Evolutionary conservation across 2,329 filamentous ascomycete genomes (phyloP).

Genomic region (Phoma sp.): DNA sequence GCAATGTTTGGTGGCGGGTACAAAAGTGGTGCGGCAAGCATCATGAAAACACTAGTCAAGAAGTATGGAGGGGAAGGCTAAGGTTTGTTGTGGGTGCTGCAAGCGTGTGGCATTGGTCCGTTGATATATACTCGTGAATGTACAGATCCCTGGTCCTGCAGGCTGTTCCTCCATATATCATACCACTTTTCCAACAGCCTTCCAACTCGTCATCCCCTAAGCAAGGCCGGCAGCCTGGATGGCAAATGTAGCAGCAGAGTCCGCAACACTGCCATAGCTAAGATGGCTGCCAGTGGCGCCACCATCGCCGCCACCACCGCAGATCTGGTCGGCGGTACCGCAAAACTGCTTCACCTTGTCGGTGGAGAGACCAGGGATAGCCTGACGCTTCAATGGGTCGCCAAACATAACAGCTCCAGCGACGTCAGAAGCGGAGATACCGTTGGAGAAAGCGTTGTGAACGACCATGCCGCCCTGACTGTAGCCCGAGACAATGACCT

Average conservation of each 20-base stretch:
- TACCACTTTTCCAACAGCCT: neutral
- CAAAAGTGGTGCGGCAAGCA: constrained; percentile 74
- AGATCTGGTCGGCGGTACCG: constrained; percentile 32
- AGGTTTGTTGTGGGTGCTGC: neutral
- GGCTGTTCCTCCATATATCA: neutral
- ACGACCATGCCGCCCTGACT: constrained; percentile 45
- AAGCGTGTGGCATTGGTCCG: constrained; percentile 5
- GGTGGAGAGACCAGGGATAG: constrained; percentile 25
- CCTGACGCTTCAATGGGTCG: constrained; percentile 38
- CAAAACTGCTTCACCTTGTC: constrained; percentile 40
- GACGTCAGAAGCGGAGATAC: constrained; percentile 30
- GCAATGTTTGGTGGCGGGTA: constrained; percentile 85
- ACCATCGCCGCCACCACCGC: constrained; percentile 33
- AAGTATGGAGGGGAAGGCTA: constrained; percentile 65
- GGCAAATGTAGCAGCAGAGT: constrained; percentile 35
- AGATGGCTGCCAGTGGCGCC: constrained; percentile 36
- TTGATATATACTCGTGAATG: constrained; percentile 15
- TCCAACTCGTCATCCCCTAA: neutral
- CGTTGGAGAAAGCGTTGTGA: constrained; percentile 38
- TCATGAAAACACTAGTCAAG: constrained; percentile 74
- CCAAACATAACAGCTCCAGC: constrained; percentile 38
- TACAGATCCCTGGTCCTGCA: neutral
- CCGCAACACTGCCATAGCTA: constrained; percentile 38
- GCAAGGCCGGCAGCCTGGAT: constrained; percentile 34
- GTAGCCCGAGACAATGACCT: constrained; percentile 43